A percentile compares a stretch with the other conserved stretches of the same genome.
phyloP scores from a whole-genome alignment of 768 basidiomycete species.

The Lentinula sp. region DNA sequence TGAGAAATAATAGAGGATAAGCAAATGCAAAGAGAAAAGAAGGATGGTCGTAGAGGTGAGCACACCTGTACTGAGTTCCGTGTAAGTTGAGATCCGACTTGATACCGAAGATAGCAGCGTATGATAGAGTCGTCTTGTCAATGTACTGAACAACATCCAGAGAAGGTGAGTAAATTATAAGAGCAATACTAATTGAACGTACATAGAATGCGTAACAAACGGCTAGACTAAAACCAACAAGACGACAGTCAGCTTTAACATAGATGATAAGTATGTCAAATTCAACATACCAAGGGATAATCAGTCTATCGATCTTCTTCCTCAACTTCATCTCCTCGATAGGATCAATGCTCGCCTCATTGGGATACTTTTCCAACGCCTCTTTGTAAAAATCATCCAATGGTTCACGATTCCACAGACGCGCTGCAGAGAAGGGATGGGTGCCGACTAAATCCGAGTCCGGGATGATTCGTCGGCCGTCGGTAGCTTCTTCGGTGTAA shows the following conservation, averaged over 20 bases:
- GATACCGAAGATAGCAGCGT: conserved; percentile 20
- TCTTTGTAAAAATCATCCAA: conserved; percentile 6
- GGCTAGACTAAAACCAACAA: not conserved
- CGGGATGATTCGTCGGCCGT: not conserved
- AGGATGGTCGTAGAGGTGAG: conserved; percentile 10
- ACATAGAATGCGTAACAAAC: conserved; percentile 10
- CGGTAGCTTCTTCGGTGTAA: not conserved
- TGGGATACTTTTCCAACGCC: conserved; percentile 4
- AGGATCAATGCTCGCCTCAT: not conserved
- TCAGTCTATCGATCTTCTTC: conserved; percentile 3
- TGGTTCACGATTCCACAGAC: conserved; percentile 4
- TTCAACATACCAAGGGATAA: conserved; percentile 3
- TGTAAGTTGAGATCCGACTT: conserved; percentile 22
- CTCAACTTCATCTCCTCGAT: not conserved
- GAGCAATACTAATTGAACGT: not conserved
- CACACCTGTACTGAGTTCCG: conserved; percentile 23
- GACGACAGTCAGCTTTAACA: too few relatives aligned
- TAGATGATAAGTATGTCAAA: too few relatives aligned
- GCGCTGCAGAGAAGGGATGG: not conserved
- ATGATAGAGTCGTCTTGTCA: conserved; percentile 21
- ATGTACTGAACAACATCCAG: conserved; percentile 7
- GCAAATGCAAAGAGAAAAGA: not conserved
- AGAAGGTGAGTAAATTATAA: not conserved
- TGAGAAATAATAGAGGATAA: not conserved
- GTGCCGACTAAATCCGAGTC: conserved; percentile 1